Evolutionary conservation across 192 early-diverging fungal species (phyloP), one percentile per base, ranked within the genome.

Genomic region (Spizellomyces sp.): DNA sequence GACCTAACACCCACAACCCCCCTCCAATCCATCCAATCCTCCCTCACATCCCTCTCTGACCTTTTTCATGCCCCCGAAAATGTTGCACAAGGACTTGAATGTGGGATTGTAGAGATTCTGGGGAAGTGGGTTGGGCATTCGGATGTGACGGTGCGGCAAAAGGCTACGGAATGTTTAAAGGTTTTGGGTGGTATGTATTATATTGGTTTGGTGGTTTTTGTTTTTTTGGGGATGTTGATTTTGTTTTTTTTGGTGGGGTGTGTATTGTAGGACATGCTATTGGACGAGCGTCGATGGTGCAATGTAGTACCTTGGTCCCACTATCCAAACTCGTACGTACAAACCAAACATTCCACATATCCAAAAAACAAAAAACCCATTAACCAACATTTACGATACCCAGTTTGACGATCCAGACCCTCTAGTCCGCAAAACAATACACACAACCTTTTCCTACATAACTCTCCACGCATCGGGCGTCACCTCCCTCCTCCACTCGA

Each of bases 41-140:
- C 81, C 9, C 75, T 87, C 1, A 76, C 79, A 6, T 79, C 76
- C 45, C 75, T 87, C 21, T 58, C 77, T 6, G 77, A 84, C 12
- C 70, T 84, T 6, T 70, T 84, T 36, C 85, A 87, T 56, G 47
- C 62, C 36, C 83, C 85, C 10, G 62, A 81, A 45, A 79, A 81
- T 45, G 66, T 87, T 27, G 59, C 83, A 8, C 78, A 77, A 59
- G 83, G 58, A 3, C 64, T 87, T 17, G 57, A 67, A 17, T 75
- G 77, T 58, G 70, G 78, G 62, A 71, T 83, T 52, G 80, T 83
- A 12, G 17, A 15, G 5, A 69, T 72, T 48, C 73, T 83, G 5
- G 64, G 45, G 19, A 46, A 22, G 3, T 42, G 76, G 71, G 42
- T 82, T 46, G 55, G 14, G 4, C 57, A 75, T n/a, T 46, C 45